Percentiles rank a stretch among this genome's conserved stretches.
Evolutionary conservation across 169 alveolate genomes (phyloP).

Genomic region (Prorocentrum cordatum): DNA sequence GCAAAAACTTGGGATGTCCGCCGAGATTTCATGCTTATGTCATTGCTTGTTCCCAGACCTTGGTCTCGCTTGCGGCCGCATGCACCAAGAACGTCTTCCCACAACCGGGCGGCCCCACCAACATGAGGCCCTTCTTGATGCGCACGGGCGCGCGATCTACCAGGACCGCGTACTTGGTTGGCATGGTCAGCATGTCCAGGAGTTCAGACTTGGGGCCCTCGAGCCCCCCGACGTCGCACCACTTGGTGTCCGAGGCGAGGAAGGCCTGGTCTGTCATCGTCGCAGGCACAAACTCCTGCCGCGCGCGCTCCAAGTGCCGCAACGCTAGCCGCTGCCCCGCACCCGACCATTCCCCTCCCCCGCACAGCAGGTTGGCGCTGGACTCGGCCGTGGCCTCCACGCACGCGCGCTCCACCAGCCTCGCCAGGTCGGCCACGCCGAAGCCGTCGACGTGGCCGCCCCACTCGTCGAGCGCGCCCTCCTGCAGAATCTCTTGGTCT

Average conservation of each 20-base stretch:
- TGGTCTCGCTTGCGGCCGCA: constrained; percentile 61
- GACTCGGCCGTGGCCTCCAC: constrained; percentile 6
- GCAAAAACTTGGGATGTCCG: no score
- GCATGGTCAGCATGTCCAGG: constrained; percentile 59
- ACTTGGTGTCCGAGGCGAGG: constrained; percentile 65
- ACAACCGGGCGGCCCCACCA: constrained; percentile 66
- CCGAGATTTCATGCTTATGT: no score
- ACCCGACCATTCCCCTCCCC: constrained; percentile 1
- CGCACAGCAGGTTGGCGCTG: background rate
- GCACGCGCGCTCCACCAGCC: constrained; percentile 51
- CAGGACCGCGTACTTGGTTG: constrained; percentile 47
- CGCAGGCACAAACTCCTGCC: constrained; percentile 34
- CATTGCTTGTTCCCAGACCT: no score
- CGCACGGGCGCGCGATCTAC: constrained; percentile 63
- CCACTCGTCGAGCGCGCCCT: constrained; percentile 47
- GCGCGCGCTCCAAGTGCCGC: background rate
- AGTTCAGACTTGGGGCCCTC: no score
- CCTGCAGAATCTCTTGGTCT: background rate
- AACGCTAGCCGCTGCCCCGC: background rate
- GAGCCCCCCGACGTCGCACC: no score
- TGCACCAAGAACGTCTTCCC: constrained; percentile 61
- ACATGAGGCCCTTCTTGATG: constrained; percentile 10
- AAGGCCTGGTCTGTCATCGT: constrained; percentile 64
- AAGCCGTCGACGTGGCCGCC: constrained; percentile 46
- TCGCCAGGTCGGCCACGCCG: constrained; percentile 14